These are phyloP conservation scores for Skeletonema tropicum DNA, from an alignment of 108 stramenopile species.

Conservation along the genomic window DNA sequence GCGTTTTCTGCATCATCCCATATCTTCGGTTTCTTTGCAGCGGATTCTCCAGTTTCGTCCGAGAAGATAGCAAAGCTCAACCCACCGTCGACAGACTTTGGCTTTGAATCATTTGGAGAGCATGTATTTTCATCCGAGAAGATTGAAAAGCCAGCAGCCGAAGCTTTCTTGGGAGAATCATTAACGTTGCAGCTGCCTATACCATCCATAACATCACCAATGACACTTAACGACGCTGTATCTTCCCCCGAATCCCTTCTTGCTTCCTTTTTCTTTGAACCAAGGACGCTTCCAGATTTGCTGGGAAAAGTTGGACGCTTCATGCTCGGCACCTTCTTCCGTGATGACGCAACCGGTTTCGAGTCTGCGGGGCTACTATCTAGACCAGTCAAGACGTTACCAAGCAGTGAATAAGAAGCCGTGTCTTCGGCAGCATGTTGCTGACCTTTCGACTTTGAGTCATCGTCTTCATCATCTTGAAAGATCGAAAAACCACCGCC, in stretches of 20 bases:
- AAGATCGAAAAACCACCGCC: background rate
- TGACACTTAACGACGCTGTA: constrained; percentile 22
- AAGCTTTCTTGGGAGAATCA: background rate
- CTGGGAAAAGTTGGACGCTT: background rate
- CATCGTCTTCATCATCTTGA: constrained; percentile 53
- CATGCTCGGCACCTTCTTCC: background rate
- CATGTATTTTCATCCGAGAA: background rate
- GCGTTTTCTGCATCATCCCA: no score
- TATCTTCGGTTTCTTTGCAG: constrained; percentile 27
- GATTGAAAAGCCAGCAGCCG: background rate
- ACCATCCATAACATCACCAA: constrained; percentile 13
- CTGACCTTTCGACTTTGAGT: constrained; percentile 15
- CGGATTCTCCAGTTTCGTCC: constrained; percentile 17
- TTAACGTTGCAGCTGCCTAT: constrained; percentile 8
- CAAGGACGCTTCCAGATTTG: background rate
- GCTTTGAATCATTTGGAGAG: constrained; percentile 1
- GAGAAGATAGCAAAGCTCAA: constrained; percentile 49
- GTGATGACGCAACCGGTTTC: background rate
- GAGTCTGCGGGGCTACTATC: constrained; percentile 2
- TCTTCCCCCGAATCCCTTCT: constrained; percentile 6
- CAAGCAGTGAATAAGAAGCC: constrained; percentile 6
- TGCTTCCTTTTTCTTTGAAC: background rate
- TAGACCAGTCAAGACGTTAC: background rate
- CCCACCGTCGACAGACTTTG: background rate
- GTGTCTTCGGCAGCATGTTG: constrained; percentile 12